Conservation (phyloP, 1,284 basidiomycete genomes). For the Ceratobasidium theobromae region DNA sequence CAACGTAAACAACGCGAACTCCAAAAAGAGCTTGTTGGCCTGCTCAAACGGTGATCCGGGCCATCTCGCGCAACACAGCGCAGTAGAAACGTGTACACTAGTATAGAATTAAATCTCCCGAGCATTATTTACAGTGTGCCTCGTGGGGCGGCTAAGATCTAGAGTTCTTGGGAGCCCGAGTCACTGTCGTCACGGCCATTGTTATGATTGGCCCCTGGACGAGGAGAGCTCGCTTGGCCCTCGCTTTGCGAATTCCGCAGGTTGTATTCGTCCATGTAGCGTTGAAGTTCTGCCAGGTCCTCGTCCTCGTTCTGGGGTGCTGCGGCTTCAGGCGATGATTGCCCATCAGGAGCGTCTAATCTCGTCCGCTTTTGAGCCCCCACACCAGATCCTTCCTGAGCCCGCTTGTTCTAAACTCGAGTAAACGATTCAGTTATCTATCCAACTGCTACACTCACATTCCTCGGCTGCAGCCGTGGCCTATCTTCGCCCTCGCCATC, state of each 20-base stretch:
- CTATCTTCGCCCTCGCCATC: neutral
- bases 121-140: no score
- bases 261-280: conserved; percentile 13
- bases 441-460: neutral
- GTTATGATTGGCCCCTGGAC: no score
- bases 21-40: conserved; percentile 93
- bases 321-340: neutral
- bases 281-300: conserved; percentile 6
- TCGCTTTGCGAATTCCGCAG: conserved; percentile 2
- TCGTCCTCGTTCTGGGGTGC: neutral
- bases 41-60: conserved; percentile 59
- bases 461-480: neutral
- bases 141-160: neutral
- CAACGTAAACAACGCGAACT: conserved; percentile 79
- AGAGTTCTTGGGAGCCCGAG: conserved; percentile 18
- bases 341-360: neutral
- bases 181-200: neutral
- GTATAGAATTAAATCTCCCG: no score
- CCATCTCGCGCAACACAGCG: no score
- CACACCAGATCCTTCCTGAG: no score
- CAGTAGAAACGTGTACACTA: no score
- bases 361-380: conserved; percentile 8
- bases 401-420: conserved; percentile 8
- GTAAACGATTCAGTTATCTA: neutral
- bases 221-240: neutral